A percentile compares a stretch with the other conserved stretches of the same genome.
Evolutionary conservation across 78 protist species (phyloP).

Genomic region (Dictyostelium brefeldianum): DNA sequence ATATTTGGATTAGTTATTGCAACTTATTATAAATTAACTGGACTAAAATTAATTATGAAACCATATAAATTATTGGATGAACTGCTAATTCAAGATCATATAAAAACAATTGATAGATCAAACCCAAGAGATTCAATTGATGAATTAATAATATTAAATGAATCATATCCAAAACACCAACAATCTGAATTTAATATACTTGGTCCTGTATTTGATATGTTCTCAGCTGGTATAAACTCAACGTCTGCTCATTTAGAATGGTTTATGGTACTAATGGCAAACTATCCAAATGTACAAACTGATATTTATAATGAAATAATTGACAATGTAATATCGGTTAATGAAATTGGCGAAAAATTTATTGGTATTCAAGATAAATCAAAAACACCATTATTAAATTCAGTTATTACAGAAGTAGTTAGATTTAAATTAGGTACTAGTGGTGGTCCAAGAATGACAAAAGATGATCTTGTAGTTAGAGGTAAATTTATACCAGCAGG

Average conservation of each 20-base stretch:
- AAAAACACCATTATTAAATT: constrained; percentile 10
- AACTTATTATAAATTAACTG: background rate
- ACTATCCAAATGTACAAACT: constrained; percentile 7
- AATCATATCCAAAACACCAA: background rate
- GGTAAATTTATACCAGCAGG: constrained; percentile 20
- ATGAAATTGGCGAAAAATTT: background rate
- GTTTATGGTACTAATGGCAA: constrained; percentile 25
- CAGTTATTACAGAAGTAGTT: constrained; percentile 27
- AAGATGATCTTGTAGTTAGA: background rate
- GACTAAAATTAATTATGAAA: background rate
- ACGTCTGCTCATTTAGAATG: background rate
- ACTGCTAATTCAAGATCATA: background rate
- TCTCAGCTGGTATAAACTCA: constrained; percentile 12
- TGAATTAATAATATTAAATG: background rate
- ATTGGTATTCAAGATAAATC: background rate
- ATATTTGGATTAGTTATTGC: background rate
- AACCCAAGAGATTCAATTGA: background rate
- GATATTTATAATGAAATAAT: background rate
- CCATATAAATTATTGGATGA: background rate
- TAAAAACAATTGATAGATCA: background rate
- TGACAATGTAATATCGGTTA: background rate
- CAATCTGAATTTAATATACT: background rate
- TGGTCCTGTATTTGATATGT: background rate
- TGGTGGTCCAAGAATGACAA: constrained; percentile 1
- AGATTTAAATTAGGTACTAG: background rate